Percentiles rank a stretch among this genome's conserved stretches.
phyloP scores from a whole-genome alignment of 2,329 filamentous ascomycete genomes.

The Penicillium sp. region DNA sequence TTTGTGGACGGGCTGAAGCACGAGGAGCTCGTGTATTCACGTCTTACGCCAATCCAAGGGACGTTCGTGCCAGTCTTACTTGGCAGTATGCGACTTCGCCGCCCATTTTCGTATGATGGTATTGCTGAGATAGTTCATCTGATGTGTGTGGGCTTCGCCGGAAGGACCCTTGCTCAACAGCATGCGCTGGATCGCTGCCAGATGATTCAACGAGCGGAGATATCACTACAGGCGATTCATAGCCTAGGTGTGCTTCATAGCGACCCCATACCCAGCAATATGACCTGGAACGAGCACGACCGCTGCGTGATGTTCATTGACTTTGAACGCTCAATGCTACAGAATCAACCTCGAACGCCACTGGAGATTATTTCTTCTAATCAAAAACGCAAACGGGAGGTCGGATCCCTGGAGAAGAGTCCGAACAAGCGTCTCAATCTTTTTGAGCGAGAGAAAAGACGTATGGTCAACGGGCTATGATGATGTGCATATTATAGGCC shows the following conservation, averaged over 20 bases:
- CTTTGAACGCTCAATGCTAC: conserved; percentile 18
- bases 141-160: conserved; percentile 20
- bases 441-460: too few relatives aligned
- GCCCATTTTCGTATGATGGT: conserved; percentile 20
- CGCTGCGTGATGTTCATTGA: conserved; percentile 18
- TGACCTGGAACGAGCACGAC: conserved; percentile 13
- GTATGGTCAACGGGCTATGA: too few relatives aligned
- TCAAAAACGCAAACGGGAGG: conserved; percentile 14
- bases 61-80: conserved; percentile 22
- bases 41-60: conserved; percentile 23
- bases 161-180: conserved; percentile 15
- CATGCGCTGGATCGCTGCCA: conserved; percentile 6
- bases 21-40: conserved; percentile 24
- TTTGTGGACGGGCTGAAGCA: conserved; percentile 17
- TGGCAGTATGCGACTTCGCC: conserved; percentile 23
- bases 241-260: conserved; percentile 17
- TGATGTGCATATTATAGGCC: too few relatives aligned
- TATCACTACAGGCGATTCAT: conserved; percentile 19
- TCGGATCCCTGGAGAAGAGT: too few relatives aligned
- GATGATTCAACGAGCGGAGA: conserved; percentile 15
- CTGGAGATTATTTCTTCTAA: conserved; percentile 14
- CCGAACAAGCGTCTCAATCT: too few relatives aligned
- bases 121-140: conserved; percentile 23
- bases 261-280: conserved; percentile 21
- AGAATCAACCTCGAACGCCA: conserved; percentile 5